Base-by-base conservation (phyloP, 1,284 basidiomycete genomes). In the Ceratorhiza oryzae-sativae region DNA sequence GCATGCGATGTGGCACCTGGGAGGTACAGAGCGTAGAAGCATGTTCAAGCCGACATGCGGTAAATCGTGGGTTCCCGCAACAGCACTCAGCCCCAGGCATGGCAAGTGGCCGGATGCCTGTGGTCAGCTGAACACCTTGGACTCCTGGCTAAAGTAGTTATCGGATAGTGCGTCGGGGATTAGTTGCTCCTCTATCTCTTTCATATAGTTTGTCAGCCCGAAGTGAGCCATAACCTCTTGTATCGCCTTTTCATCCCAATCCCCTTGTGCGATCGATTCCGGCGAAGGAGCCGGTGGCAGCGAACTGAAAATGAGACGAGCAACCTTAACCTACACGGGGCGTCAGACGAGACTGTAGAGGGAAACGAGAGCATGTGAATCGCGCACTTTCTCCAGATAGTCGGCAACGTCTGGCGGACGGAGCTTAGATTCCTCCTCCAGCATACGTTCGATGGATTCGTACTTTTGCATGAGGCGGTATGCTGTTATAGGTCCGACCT, bases 401-500 rank as follows among this genome's bases (percentile, higher is more conserved):
- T 68, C 65, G 65, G 65, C 49, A 55, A 68, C 65, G 49, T 72
- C 51, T 34, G 58, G 48, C 48, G 60, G 71, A 58, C 60, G 71
- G 51, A 70, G 32, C 71, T 68, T 67, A 3, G 65, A 51, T 46
- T 68, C 65, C 32, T 80, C 77, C 55, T 85, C 82, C 9, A 96
- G 78, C 48, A 95, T 83, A 1, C 81, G 80, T 80, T 95, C 94
- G 76, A 96, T 95, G 8, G 85, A 84, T 1, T 87, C 87, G 77
- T 94, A 81, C 75, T 85, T 80, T 55, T 84, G 83, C 61, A 97
- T 91, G 73, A 92, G 86, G 74, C 86, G 86, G 77, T 91, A 85
- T 0, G 93, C 93, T 0, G 87, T 87, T 0, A 80, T 79, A 0
- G 93, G 93, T 0, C 94, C 94, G 2, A 96, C 82, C 67, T 89